Evolutionary conservation across 1,139 yeast genomes (phyloP), one percentile per base, ranked within the genome.

Genomic region (Yamadazyma triangularis): DNA sequence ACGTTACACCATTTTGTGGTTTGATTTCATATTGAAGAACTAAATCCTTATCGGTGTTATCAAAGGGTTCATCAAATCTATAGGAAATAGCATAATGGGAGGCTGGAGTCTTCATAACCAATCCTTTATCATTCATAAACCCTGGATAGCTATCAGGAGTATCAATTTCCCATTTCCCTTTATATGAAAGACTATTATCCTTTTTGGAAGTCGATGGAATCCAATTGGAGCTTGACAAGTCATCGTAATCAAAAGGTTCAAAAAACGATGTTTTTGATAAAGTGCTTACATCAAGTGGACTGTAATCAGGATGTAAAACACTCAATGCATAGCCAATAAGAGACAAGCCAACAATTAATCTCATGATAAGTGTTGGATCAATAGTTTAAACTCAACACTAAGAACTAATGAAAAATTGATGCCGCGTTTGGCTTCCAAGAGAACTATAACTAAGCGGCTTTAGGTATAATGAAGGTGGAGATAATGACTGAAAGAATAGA

Each of bases 11-110:
- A 27, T 77, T 65, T 59, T 88, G 95, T 26, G 81, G 59, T 60
- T 87, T 88, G 34, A 86, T 84, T 56, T 88, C 96, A 55, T 86
- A 88, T 58, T 88, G 97, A 27, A 87, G 59, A 7, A 89, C 95
- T 42, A 89, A 64, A 14, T 87, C 79, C 32, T 76, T 65, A 43
- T 68, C 70, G 15, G 63, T 69, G 53, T 80, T 60, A 51, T 73
- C 71, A 34, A 85, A 64, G 2, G 79, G 70, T 28, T 57, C 40
- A 16, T 71, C 73, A 29, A 87, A 67, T 42, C 68, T 58, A 32
- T 75, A 71, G 13, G 85, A 76, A 40, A 87, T 82, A 18, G 93
- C 95, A 56, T 85, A 87, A 47, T 77, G 84, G 25, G 88, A 78
- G 27, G 94, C 91, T 30, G 76, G 77, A 9, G 82, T 63, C 52